Base-by-base conservation (phyloP, 495 filamentous ascomycete genomes). In the Penicillium egyptiacum region DNA sequence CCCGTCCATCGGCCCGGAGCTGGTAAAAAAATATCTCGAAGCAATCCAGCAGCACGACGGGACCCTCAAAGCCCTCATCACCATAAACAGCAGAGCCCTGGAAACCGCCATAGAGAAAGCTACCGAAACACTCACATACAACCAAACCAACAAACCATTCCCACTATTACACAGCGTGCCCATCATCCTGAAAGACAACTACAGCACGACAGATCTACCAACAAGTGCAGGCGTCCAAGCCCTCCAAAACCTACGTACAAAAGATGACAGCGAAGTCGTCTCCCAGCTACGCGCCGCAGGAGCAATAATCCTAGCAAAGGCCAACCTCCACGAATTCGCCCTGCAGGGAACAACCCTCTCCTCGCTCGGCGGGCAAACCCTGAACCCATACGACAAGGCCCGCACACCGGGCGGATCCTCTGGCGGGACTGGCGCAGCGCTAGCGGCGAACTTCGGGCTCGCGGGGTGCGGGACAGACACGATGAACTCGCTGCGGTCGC, bases 291-390 rank as follows among this genome's bases (percentile, higher is more conserved):
- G 68, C 17, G 58, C 70, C 2, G 83, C 82, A 3, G 86, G 87
- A 0, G 83, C 83, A 1, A 76, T 89, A n/a, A 83, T 89, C 17
- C 67, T 88, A 1, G 86, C 83, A 1, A 89, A 88, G 58, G 70
- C 83, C 0, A 88, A 88, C 65, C 62, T 88, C 12, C 85, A 88
- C 61, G 86, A 87, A 65, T 63, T 88, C 50, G 84, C 85, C 1
- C 63, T 89, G 2, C 84, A 88, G 54, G 86, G 84, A 3, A 66
- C 86, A 31, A 77, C 75, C 0, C 81, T 84, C 3, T 86, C 84
- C 1, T 83, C 81, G 0, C 58, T 86, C 0, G 82, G 83, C 5
- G 85, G 86, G 0, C 85, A 88, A 58, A 84, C 83, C 0, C 53
- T 79, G 23, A 88, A 88, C 64, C 83, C 86, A 0, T 88, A 86